Base-by-base conservation (phyloP, 805 yeast species). In the Cephaloascus albidus region DNA sequence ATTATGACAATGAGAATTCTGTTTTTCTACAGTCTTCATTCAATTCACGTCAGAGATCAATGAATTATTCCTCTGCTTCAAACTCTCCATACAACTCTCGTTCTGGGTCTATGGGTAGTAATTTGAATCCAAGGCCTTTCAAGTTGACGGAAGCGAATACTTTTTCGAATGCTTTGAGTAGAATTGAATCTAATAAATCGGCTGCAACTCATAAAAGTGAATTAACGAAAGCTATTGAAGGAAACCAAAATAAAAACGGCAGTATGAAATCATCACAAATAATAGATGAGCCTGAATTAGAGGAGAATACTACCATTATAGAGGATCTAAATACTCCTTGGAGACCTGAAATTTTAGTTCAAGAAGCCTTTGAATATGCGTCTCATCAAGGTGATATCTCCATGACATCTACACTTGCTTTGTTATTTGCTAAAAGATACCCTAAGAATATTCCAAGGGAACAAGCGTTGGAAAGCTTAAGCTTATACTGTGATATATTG, bases 341-440 rank as follows among this genome's bases (percentile, higher is more conserved):
- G 84, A 62, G 67, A 15, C 72, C 82, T 2, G 57, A 63, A 5
- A 58, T 54, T 36, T 53, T 84, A 41, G 61, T 84, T 10, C 49
- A 59, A 36, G 63, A 74, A 45, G 75, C 78, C 0, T 55, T 76
- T n/a, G 68, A 68, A 18, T 79, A 73, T 55, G 72, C 81, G 34
- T 53, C 72, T 4, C 55, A 55, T 6, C 83, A 79, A 46, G 90
- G 90, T 1, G 87, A 84, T 52, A 49, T 80, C 15, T 60, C 79
- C 12, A 62, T 78, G 68, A 67, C 81, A 43, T 70, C 83, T 4
- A 68, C 82, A 0, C 46, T 84, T 28, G 62, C 80, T 0, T 48
- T 79, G 19, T 51, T 84, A 28, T 79, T 83, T 52, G 68, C 65
- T 40, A 63, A 62, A 4, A 48, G 42, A 39, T 66, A 65, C 41